phyloP scores from a whole-genome alignment of 169 alveolate genomes.

The Plasmodium vivax region DNA sequence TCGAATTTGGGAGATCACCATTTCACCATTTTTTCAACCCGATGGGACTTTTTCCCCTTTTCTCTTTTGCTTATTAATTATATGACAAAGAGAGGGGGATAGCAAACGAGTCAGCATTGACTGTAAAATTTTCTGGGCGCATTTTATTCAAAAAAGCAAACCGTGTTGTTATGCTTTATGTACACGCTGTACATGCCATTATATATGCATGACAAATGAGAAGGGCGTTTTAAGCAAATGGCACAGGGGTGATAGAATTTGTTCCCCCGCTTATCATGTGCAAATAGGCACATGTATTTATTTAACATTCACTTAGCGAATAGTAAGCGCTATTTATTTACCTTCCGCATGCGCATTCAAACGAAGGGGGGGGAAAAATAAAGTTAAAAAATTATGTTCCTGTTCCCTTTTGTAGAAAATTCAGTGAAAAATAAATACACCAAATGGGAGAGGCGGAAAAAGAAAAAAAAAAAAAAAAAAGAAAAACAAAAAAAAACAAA shows the following conservation, averaged over 20 bases:
- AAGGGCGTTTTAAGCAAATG: background rate
- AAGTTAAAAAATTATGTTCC: background rate
- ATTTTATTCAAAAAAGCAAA: background rate
- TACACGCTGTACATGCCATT: background rate
- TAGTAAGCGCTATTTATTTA: background rate
- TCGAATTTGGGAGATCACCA: background rate
- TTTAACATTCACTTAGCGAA: background rate
- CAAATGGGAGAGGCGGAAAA: background rate
- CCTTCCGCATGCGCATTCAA: background rate
- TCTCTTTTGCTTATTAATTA: background rate
- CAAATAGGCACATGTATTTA: background rate
- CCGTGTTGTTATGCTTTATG: background rate
- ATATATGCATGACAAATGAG: background rate
- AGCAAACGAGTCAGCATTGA: background rate
- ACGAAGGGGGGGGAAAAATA: background rate
- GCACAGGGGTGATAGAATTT: background rate
- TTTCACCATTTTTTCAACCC: background rate
- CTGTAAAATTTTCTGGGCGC: background rate
- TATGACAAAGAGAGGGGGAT: background rate
- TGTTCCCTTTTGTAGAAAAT: background rate
- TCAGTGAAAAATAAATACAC: background rate
- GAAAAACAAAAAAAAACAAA: background rate
- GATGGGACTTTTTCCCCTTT: background rate
- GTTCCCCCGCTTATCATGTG: background rate
- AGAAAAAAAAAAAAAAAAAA: background rate